Percentiles rank a stretch among this genome's conserved stretches.
phyloP scores from a whole-genome alignment of 805 yeast genomes.

The Lipomyces orientalis region DNA sequence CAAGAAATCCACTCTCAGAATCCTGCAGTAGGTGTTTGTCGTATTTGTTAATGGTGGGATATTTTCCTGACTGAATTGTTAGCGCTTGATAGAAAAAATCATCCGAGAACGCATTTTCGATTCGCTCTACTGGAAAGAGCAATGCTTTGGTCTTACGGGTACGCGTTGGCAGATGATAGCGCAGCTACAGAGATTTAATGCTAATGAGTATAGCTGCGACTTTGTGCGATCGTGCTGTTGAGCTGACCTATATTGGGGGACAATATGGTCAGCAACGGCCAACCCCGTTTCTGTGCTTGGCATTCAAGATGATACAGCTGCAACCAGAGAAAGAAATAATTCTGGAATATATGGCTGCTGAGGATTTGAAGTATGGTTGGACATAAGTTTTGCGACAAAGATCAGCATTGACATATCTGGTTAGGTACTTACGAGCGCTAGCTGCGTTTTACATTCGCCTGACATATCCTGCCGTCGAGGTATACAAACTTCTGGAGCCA shows the following conservation, averaged over 20 bases:
- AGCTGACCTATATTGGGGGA: conserved; percentile 61
- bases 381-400: background rate
- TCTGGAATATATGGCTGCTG: conserved; percentile 60
- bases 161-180: conserved; percentile 7
- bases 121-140: conserved; percentile 62
- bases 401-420: conserved; percentile 1
- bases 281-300: conserved; percentile 73
- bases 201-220: conserved; percentile 47
- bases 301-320: conserved; percentile 77
- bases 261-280: conserved; percentile 64
- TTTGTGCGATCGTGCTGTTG: conserved; percentile 56
- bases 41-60: background rate
- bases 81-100: conserved; percentile 59
- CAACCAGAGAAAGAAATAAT: conserved; percentile 68
- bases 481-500: conserved; percentile 60
- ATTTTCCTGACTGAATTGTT: background rate
- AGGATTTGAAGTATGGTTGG: conserved; percentile 64
- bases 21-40: conserved; percentile 27
- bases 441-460: conserved; percentile 65
- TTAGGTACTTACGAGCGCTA: conserved; percentile 62
- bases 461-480: conserved; percentile 52
- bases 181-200: background rate
- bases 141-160: conserved; percentile 56
- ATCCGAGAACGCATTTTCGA: conserved; percentile 62
- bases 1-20: conserved; percentile 28